These are phyloP conservation scores for Candida insectalens DNA, from an alignment of 805 yeast genomes.

Conservation along the genomic window DNA sequence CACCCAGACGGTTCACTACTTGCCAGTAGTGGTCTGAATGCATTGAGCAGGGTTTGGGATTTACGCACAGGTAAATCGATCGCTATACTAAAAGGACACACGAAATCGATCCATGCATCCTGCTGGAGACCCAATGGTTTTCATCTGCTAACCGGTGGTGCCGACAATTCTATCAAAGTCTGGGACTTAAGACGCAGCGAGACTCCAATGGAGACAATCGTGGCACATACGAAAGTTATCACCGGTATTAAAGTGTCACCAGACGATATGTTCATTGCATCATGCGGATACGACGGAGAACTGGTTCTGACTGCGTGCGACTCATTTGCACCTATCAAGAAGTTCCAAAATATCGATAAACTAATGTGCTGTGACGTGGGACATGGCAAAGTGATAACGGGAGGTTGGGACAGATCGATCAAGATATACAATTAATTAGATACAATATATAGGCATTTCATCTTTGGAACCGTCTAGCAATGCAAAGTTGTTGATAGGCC, in stretches of 20 bases:
- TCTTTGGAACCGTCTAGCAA: slow-evolving; percentile 63
- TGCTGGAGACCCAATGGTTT: slow-evolving; percentile 71
- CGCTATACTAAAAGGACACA: slow-evolving; percentile 52
- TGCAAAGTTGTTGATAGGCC: slow-evolving; percentile 74
- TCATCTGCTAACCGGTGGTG: slow-evolving; percentile 74
- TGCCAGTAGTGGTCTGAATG: slow-evolving; percentile 75
- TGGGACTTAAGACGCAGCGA: slow-evolving; percentile 71
- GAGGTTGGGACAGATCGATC: slow-evolving; percentile 82
- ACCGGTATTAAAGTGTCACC: slow-evolving; percentile 51
- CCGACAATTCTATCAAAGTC: slow-evolving; percentile 66
- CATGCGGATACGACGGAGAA: slow-evolving; percentile 64
- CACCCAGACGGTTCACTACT: slow-evolving; percentile 74
- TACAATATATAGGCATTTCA: slow-evolving; percentile 67
- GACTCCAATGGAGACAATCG: slow-evolving; percentile 27
- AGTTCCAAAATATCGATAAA: slow-evolving; percentile 54
- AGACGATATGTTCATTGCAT: slow-evolving; percentile 35
- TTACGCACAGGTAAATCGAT: slow-evolving; percentile 65
- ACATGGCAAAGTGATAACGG: slow-evolving; percentile 41
- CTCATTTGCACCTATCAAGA: slow-evolving; percentile 51
- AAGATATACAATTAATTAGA: slow-evolving; percentile 29
- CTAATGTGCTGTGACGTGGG: slow-evolving; percentile 59
- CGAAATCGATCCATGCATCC: slow-evolving; percentile 56
- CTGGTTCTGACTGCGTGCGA: slow-evolving; percentile 59
- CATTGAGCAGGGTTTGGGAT: slow-evolving; percentile 74
- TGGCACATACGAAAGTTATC: slow-evolving; percentile 68